Conservation (phyloP, 495 filamentous ascomycete genomes). For the Cryomyces minteri region DNA sequence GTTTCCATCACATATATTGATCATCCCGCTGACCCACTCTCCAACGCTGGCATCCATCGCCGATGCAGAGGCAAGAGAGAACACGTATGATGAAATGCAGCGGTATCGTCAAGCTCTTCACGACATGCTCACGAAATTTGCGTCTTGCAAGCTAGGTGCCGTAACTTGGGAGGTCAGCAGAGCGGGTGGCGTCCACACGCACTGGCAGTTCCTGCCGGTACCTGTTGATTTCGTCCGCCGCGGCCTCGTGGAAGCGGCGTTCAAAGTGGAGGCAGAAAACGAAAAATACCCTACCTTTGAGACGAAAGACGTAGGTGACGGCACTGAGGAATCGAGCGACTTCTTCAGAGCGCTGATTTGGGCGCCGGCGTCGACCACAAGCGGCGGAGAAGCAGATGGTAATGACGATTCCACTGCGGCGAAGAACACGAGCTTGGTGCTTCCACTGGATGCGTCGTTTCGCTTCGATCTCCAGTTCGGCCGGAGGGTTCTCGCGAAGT, state of each 20-base stretch:
- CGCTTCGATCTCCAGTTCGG: constrained; percentile 50
- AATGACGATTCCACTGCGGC: constrained; percentile 5
- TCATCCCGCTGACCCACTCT: constrained; percentile 68
- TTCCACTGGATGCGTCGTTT: constrained; percentile 32
- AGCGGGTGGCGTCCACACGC: constrained; percentile 57
- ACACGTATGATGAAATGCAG: constrained; percentile 59
- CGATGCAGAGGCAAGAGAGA: constrained; percentile 31
- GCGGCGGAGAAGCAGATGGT: constrained; percentile 1
- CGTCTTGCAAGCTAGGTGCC: constrained; percentile 34
- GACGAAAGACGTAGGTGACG: constrained; percentile 12
- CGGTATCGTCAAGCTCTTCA: constrained; percentile 57
- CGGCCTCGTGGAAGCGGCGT: constrained; percentile 63
- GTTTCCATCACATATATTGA: constrained; percentile 74
- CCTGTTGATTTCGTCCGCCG: constrained; percentile 39
- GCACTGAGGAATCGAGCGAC: constrained; percentile 19
- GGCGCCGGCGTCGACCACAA: constrained; percentile 23
- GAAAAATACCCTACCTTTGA: constrained; percentile 37
- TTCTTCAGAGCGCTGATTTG: neutral
- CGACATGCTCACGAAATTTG: constrained; percentile 38
- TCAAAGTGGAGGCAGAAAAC: constrained; percentile 71
- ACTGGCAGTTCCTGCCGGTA: constrained; percentile 90
- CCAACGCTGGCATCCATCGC: constrained; percentile 45
- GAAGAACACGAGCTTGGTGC: constrained; percentile 28
- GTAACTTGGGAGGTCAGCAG: constrained; percentile 87
- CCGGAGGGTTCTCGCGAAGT: constrained; percentile 67